Percentiles rank a stretch among this genome's conserved stretches.
phyloP scores from a whole-genome alignment of 2,329 filamentous ascomycete genomes.

The Neopestalotiopsis clavispora region DNA sequence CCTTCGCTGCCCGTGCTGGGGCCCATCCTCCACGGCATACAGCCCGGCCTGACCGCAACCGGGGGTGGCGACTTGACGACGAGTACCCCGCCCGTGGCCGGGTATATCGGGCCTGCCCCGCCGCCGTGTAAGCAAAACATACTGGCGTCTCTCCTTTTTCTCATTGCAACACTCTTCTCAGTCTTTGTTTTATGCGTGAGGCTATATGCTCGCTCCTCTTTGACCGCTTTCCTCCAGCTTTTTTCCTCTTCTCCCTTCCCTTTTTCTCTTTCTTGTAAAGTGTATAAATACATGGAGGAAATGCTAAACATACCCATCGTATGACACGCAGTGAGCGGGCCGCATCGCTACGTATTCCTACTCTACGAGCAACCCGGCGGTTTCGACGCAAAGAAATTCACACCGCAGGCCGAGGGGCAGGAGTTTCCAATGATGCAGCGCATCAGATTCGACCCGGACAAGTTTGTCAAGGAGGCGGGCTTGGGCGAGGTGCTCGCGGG shows the following conservation, averaged over 20 bases:
- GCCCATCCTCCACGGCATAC: conserved; percentile 14
- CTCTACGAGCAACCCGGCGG: conserved; percentile 6
- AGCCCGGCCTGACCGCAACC: conserved; percentile 2
- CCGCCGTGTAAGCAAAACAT: neutral
- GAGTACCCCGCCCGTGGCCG: neutral
- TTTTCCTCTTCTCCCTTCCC: too few species aligned
- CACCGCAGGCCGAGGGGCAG: neutral
- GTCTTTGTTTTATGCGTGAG: neutral
- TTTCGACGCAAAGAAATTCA: conserved; percentile 9
- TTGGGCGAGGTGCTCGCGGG: conserved; percentile 5
- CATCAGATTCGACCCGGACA: conserved; percentile 7
- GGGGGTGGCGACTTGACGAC: neutral
- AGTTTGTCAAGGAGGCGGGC: conserved; percentile 6
- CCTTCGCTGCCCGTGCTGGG: conserved; percentile 13
- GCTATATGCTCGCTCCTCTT: neutral
- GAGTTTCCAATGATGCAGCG: conserved; percentile 6
- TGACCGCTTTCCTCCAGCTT: too few species aligned
- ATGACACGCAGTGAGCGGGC: neutral
- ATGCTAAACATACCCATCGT: neutral
- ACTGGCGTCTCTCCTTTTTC: neutral
- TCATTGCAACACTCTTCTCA: neutral
- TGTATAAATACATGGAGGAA: neutral
- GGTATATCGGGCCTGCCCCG: neutral
- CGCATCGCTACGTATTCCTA: conserved; percentile 7
- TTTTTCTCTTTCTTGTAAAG: too few species aligned